phyloP scores from a whole-genome alignment of 768 basidiomycete species.

The Botryobasidium botryosum region DNA sequence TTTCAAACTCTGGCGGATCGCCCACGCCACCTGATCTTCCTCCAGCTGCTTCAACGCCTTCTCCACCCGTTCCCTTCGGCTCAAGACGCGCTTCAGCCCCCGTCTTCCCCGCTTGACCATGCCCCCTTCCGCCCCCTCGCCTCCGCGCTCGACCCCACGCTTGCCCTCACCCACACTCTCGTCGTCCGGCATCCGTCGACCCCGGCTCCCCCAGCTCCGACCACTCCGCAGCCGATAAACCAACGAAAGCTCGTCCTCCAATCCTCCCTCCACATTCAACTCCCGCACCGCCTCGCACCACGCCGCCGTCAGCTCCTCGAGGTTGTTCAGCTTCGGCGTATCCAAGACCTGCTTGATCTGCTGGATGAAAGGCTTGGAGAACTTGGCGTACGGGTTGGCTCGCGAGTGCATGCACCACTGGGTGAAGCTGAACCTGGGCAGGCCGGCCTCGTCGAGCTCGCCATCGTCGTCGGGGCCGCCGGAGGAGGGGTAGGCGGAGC shows the following conservation, averaged over 20 bases:
- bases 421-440: background rate
- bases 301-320: background rate
- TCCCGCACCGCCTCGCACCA: background rate
- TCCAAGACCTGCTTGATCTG: background rate
- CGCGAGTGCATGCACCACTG: background rate
- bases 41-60: conserved; percentile 12
- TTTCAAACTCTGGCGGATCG: conserved; percentile 14
- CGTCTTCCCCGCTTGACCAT: conserved; percentile 5
- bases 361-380: background rate
- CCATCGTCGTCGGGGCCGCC: background rate
- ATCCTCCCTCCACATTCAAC: background rate
- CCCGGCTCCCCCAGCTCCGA: no score
- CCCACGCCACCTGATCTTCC: conserved; percentile 17
- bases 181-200: background rate
- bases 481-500: background rate
- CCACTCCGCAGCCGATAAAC: conserved; percentile 2
- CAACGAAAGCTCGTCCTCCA: conserved; percentile 1
- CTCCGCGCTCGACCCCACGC: background rate
- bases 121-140: conserved; percentile 1
- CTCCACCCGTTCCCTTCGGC: conserved; percentile 5
- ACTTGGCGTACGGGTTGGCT: background rate
- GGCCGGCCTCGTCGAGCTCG: no score
- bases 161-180: background rate
- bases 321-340: background rate
- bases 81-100: no score